These are phyloP conservation scores for Verticillium dahliae DNA, from an alignment of 2,329 filamentous ascomycete genomes.

Conservation along the genomic window DNA sequence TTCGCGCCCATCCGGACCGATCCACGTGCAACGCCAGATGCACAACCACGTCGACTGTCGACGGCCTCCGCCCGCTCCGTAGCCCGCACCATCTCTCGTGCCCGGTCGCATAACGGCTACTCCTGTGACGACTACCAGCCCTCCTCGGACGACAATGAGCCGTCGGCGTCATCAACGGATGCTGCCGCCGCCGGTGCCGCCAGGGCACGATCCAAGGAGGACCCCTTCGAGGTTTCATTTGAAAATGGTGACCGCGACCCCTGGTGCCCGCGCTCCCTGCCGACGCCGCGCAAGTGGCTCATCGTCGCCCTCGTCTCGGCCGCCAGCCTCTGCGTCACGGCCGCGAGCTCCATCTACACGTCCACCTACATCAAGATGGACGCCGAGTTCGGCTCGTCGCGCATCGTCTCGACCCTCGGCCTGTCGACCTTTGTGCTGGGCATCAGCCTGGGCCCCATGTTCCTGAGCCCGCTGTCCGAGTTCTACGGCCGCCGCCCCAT, in stretches of 20 bases:
- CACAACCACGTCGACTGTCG: not conserved
- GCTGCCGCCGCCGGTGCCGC: constrained; percentile 2
- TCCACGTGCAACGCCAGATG: not conserved
- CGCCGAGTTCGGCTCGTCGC: constrained; percentile 64
- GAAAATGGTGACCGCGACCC: constrained; percentile 67
- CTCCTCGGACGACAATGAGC: not conserved
- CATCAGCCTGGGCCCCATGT: constrained; percentile 55
- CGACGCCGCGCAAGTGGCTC: constrained; percentile 64
- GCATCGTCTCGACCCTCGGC: constrained; percentile 70
- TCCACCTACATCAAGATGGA: constrained; percentile 74
- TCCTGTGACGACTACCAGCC: constrained; percentile 26
- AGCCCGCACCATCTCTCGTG: constrained; percentile 14
- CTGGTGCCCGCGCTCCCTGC: constrained; percentile 65
- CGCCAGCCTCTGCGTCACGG: constrained; percentile 78
- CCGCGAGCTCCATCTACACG: constrained; percentile 83
- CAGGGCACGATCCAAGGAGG: constrained; percentile 20
- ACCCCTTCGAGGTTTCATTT: constrained; percentile 65
- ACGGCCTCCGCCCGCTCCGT: not conserved
- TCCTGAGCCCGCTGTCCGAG: constrained; percentile 59
- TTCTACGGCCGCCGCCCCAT: constrained; percentile 81
- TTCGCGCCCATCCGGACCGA: not conserved
- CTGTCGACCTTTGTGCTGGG: constrained; percentile 80
- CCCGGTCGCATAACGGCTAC: constrained; percentile 38
- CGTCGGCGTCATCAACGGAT: not conserved
- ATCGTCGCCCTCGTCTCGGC: constrained; percentile 69